phyloP scores from a whole-genome alignment of 2,329 filamentous ascomycete species.

The Didymella pinodella region DNA sequence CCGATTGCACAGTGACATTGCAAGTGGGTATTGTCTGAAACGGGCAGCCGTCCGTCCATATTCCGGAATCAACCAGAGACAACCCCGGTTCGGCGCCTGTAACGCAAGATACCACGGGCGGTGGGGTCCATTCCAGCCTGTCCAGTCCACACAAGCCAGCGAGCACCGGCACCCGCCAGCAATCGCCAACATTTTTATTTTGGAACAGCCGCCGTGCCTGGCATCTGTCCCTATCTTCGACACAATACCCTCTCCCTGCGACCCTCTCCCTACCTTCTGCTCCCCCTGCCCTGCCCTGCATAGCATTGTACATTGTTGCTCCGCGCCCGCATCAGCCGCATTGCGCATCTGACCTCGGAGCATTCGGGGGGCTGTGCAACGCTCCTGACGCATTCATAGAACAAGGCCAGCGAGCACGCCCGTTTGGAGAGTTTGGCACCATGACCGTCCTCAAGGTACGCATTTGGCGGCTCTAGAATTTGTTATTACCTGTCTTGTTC shows the following conservation, averaged over 20 bases:
- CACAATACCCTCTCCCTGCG: neutral
- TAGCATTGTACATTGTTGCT: slow-evolving; percentile 10
- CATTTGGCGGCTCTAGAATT: neutral
- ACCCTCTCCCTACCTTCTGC: neutral
- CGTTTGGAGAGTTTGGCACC: slow-evolving; percentile 24
- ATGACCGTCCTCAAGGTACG: slow-evolving; percentile 53
- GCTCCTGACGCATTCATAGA: slow-evolving; percentile 24
- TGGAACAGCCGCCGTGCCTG: slow-evolving; percentile 22
- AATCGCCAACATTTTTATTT: slow-evolving; percentile 25
- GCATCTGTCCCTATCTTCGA: slow-evolving; percentile 14
- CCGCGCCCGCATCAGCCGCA: slow-evolving; percentile 28
- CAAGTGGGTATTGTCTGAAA: slow-evolving; percentile 20
- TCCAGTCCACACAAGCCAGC: slow-evolving; percentile 13
- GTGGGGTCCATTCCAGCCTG: slow-evolving; percentile 40
- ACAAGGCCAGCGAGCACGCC: slow-evolving; percentile 10
- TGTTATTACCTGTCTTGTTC: neutral
- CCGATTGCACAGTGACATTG: slow-evolving; percentile 16
- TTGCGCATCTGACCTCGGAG: slow-evolving; percentile 25
- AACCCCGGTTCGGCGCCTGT: slow-evolving; percentile 28
- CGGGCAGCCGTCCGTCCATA: slow-evolving; percentile 4
- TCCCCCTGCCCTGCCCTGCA: slow-evolving; percentile 29
- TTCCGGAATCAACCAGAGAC: slow-evolving; percentile 23
- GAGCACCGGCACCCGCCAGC: slow-evolving; percentile 16
- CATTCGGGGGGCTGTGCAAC: slow-evolving; percentile 36
- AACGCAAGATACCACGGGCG: slow-evolving; percentile 16